A percentile compares a stretch with the other conserved stretches of the same genome.
Conservation (phyloP, 257 asterid species). For the Primulina eburnea region DNA sequence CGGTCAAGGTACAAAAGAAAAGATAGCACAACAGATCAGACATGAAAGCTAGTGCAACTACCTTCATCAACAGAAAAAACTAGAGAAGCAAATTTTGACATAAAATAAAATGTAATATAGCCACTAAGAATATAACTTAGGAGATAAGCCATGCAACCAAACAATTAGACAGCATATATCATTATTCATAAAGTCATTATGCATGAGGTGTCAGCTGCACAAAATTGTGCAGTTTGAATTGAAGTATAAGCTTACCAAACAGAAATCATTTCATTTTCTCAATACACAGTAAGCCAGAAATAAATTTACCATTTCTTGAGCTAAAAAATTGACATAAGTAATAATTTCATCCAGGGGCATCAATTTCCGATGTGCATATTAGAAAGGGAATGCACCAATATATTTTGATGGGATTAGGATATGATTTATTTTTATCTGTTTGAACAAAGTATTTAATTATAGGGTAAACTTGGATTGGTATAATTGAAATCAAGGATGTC, state of each 20-base stretch:
- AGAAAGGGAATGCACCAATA: conserved; percentile 15
- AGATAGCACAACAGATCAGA: neutral
- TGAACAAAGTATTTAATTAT: neutral
- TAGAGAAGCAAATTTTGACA: neutral
- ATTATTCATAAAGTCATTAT: neutral
- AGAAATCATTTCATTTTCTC: conserved; percentile 6
- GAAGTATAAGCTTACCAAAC: conserved; percentile 1
- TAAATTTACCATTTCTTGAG: conserved; percentile 10
- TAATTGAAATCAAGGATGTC: neutral
- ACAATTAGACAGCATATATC: conserved; percentile 4
- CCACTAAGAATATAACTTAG: neutral
- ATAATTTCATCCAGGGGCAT: conserved; percentile 1
- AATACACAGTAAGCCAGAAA: neutral
- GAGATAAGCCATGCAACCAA: conserved; percentile 6
- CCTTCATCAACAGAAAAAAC: neutral
- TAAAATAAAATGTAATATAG: neutral
- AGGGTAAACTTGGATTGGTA: neutral
- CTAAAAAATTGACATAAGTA: neutral
- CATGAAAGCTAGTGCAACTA: neutral
- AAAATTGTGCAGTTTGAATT: neutral
- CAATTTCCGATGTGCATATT: neutral
- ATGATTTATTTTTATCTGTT: conserved; percentile 12
- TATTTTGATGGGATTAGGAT: conserved; percentile 2
- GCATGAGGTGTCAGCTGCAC: neutral
- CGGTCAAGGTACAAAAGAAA: neutral